Base-by-base conservation (phyloP, 805 yeast species). In the Candida glaebosa region DNA sequence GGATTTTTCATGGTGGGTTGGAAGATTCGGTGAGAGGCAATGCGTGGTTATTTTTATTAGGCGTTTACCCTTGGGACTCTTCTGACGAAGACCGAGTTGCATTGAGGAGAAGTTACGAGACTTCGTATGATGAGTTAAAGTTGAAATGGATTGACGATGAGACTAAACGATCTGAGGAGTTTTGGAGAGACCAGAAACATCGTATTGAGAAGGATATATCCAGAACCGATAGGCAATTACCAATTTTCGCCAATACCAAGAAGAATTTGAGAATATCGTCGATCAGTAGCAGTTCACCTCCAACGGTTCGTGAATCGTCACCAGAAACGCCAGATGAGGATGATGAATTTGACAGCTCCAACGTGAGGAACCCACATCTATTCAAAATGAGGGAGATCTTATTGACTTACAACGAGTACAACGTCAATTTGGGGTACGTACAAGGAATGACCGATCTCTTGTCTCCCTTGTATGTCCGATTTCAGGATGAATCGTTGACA, bases 381-480 rank as follows among this genome's bases (percentile, higher is more conserved):
- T 72, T 78, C 45, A 75, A 67, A 39, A 64, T 93, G 66, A 76
- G 87, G 50, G 89, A 85, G 51, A 84, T 93, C 46, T 69, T 93
- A 31, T 72, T 89, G 42, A 87, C 97, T 0, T 91, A 84, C 55
- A 91, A 93, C 59, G 89, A 86, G 60, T 75, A 82, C 58, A 90
- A 93, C 60, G 71, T 69, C 35, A 84, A 88, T 50, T 64, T 93
- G 50, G 99, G 99, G 1, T 93, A 93, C 56, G 96, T 93, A 15
- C 99, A 93, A 65, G 99, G 99, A 2, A 93, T 93, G 99, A 81
- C 93, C 7, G 99, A 93, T 61, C 67, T 93, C 39, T 67, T 93
- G 28, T 84, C 96, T 0, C 97, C 97, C 0, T 63, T 93, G 2
- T 93, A 88, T 58, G 78, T 74, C 40, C 63, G 56, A 54, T 68